Evolutionary conservation across 2,329 filamentous ascomycete genomes (phyloP).

Genomic region (Paecilomyces sp.): DNA sequence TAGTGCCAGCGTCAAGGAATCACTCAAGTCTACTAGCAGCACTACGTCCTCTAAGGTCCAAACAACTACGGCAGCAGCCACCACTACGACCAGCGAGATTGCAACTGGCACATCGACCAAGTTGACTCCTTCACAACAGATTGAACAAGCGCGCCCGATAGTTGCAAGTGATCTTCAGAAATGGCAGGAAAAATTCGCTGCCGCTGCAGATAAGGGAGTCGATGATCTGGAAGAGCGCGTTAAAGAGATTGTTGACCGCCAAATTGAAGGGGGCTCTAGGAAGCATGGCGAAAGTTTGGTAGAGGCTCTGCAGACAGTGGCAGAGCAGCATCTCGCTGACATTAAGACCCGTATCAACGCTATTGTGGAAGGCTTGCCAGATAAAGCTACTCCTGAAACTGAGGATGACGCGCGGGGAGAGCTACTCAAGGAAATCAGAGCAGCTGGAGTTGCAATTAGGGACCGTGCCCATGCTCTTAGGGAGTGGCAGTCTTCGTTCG

Average conservation of each 20-base stretch:
- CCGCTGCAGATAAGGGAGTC: slow-evolving; percentile 76
- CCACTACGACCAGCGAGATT: slow-evolving; percentile 19
- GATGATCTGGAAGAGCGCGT: slow-evolving; percentile 59
- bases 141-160: slow-evolving; percentile 47
- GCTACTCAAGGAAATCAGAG: slow-evolving; percentile 52
- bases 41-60: slow-evolving; percentile 2
- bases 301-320: slow-evolving; percentile 59
- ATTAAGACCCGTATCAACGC: slow-evolving; percentile 62
- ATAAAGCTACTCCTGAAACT: slow-evolving; percentile 48
- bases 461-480: slow-evolving; percentile 69
- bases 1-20: neutral
- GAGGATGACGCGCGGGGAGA: slow-evolving; percentile 47
- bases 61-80: slow-evolving; percentile 11
- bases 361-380: slow-evolving; percentile 49
- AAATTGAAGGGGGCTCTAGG: slow-evolving; percentile 58
- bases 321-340: slow-evolving; percentile 54
- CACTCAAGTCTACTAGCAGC: neutral
- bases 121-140: slow-evolving; percentile 39
- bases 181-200: slow-evolving; percentile 85
- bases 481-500: slow-evolving; percentile 66
- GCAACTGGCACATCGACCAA: slow-evolving; percentile 19
- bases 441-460: slow-evolving; percentile 66
- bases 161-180: slow-evolving; percentile 70
- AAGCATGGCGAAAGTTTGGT: slow-evolving; percentile 45
- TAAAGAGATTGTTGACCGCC: slow-evolving; percentile 62